Base-by-base conservation (phyloP, 176 grass and related monocot species). In the Oryza meyeriana region DNA sequence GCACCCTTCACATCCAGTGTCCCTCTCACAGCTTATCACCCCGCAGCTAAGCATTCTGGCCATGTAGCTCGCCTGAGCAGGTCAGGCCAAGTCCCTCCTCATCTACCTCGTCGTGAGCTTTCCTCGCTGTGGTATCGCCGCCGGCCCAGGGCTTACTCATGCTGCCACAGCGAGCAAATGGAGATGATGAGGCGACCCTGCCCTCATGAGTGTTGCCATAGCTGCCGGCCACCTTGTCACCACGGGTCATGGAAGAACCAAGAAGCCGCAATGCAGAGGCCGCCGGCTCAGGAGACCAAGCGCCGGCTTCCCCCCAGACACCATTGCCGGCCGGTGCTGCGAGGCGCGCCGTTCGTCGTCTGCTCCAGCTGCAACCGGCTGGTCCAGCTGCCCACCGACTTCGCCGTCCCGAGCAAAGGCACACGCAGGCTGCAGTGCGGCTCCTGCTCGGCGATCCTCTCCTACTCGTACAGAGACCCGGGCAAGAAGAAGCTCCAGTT, bases 281-380 rank as follows among this genome's bases (percentile, higher is more conserved):
- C 83, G 24, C 61, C 81, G 6, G 22, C 5, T n/a, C 88, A 69
- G 78, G 86, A 69, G 76, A 50, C 9, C 2, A 92, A 27, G 61
- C 80, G 80, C 17, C 75, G 68, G 41, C 62, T 74, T 35, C 63
- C 55, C 2, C 77, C 82, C 2, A 98, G 83, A 78, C 82, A 91
- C 1, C 87, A 88, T 44, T 93, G 93, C 74, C 84, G 87, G 28
- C 93, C 96, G 0, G 86, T 95, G 55, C 77, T 99, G 44, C 44
- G 83, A 2, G 96, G 96, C 5, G 87, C 96, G 2, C 96, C 96
- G n/a, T 99, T 99, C 74, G 73, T 99, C 41, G 84, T 99, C 34
- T 99, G 96, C 83, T 88, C 88, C 10, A 79, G 59, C 79, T 98
- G 96, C 64, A 67, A 85, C 47, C 66, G 33, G 5, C 79, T 98